Percentiles rank a stretch among this genome's conserved stretches.
phyloP scores from a whole-genome alignment of 1,284 basidiomycete species.

The Meira miltonrushii region DNA sequence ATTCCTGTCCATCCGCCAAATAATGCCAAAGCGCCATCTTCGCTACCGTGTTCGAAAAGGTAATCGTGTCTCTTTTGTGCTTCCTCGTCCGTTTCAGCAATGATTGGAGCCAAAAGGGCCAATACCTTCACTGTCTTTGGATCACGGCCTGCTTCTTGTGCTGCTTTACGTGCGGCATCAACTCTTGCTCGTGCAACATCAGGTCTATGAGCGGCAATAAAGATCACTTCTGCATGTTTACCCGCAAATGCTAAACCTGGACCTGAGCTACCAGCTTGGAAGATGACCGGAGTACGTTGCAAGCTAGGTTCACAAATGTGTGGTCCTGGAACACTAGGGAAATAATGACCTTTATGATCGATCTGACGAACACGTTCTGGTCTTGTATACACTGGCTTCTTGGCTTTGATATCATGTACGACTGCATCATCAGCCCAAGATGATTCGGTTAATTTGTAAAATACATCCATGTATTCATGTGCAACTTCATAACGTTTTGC shows the following conservation, averaged over 20 bases:
- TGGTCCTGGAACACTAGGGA: conserved; percentile 43
- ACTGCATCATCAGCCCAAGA: conserved; percentile 53
- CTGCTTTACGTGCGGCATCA: conserved; percentile 30
- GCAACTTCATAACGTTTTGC: conserved; percentile 42
- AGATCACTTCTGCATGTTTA: conserved; percentile 53
- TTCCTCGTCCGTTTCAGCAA: conserved; percentile 45
- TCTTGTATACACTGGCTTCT: conserved; percentile 33
- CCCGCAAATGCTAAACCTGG: conserved; percentile 50
- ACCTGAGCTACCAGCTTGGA: conserved; percentile 46
- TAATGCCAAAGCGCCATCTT: conserved; percentile 49
- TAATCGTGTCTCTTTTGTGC: conserved; percentile 46
- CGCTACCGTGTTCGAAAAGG: conserved; percentile 30
- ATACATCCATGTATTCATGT: conserved; percentile 44
- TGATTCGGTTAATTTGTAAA: conserved; percentile 55
- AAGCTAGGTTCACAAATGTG: conserved; percentile 51
- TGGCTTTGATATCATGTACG: conserved; percentile 23
- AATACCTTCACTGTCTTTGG: conserved; percentile 46
- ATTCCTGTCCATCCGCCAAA: conserved; percentile 51
- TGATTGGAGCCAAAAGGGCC: conserved; percentile 42
- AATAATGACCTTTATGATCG: conserved; percentile 51
- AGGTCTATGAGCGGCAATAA: conserved; percentile 47
- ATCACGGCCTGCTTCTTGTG: conserved; percentile 39
- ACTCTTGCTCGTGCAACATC: conserved; percentile 44
- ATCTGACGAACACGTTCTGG: conserved; percentile 47
- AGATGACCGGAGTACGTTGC: conserved; percentile 51